A percentile compares a stretch with the other conserved stretches of the same genome.
Evolutionary conservation across 805 yeast genomes (phyloP).

Genomic region (Candida palmyrensis): DNA sequence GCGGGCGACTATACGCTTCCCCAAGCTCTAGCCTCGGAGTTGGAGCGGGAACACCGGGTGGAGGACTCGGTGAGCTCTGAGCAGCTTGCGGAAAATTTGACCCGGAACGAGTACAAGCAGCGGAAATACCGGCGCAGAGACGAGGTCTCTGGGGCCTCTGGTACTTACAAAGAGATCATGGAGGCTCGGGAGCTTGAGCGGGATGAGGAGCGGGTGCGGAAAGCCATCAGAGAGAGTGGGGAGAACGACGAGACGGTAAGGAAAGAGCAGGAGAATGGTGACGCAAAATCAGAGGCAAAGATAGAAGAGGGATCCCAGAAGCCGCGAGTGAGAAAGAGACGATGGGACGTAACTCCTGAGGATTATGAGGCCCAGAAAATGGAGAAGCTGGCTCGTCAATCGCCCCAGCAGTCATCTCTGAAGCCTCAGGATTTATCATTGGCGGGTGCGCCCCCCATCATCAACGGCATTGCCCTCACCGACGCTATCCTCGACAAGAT

Average conservation of each 20-base stretch:
- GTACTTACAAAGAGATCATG: constrained; percentile 40
- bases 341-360: constrained; percentile 44
- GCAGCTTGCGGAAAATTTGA: constrained; percentile 13
- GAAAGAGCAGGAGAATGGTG: constrained; percentile 8
- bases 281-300: constrained; percentile 9
- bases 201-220: constrained; percentile 23
- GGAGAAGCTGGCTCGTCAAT: background rate
- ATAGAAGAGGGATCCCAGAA: background rate
- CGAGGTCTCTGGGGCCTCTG: constrained; percentile 18
- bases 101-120: constrained; percentile 23
- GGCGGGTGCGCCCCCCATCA: constrained; percentile 12
- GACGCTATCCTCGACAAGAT: constrained; percentile 43
- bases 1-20: constrained; percentile 30
- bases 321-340: constrained; percentile 23
- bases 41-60: constrained; percentile 17
- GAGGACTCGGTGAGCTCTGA: constrained; percentile 11
- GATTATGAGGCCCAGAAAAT: constrained; percentile 15
- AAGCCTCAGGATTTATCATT: background rate
- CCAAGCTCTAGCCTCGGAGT: constrained; percentile 18
- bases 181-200: constrained; percentile 36
- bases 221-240: constrained; percentile 16
- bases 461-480: constrained; percentile 32
- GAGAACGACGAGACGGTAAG: too few relatives aligned
- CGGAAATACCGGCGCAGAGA: constrained; percentile 21
- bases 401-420: background rate